These are phyloP conservation scores for Podospora fimiseda DNA, from an alignment of 495 filamentous ascomycete genomes.

Conservation along the genomic window DNA sequence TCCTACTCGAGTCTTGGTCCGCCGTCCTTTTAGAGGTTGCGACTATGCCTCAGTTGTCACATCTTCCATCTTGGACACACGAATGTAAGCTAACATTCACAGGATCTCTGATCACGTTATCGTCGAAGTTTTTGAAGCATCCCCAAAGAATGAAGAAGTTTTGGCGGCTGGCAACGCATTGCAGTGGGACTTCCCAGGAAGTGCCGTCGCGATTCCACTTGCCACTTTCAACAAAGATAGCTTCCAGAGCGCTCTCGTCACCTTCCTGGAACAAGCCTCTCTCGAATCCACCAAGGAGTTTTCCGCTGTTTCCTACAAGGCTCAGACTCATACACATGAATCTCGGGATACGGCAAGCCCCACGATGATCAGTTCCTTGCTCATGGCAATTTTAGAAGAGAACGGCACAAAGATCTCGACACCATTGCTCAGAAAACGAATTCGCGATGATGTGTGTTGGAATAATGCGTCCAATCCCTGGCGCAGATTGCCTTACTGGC, in stretches of 20 bases:
- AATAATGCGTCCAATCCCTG: constrained; percentile 44
- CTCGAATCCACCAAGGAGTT: constrained; percentile 50
- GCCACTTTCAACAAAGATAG: constrained; percentile 31
- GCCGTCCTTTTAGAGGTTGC: too few relatives aligned
- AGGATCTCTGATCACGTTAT: constrained; percentile 13
- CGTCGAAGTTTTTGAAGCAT: constrained; percentile 54
- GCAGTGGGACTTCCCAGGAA: constrained; percentile 37
- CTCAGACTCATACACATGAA: constrained; percentile 40
- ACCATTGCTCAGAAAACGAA: constrained; percentile 44
- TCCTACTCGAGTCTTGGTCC: too few relatives aligned
- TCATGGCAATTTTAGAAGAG: constrained; percentile 52
- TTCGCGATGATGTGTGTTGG: constrained; percentile 53
- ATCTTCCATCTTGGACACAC: neutral
- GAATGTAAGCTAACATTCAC: neutral
- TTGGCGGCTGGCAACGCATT: constrained; percentile 28
- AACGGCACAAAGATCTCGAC: constrained; percentile 34
- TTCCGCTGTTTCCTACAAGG: constrained; percentile 44
- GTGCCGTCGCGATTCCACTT: constrained; percentile 37
- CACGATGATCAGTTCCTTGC: constrained; percentile 46
- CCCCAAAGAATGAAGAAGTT: constrained; percentile 41
- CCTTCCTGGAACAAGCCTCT: constrained; percentile 54
- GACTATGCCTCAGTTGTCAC: too few relatives aligned
- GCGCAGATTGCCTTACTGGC: constrained; percentile 52
- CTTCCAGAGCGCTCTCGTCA: constrained; percentile 45
- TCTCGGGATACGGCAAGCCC: constrained; percentile 50